A percentile compares a stretch with the other conserved stretches of the same genome.
These are phyloP conservation scores for Phialocephala sp. DNA, from an alignment of 2,329 filamentous ascomycete species.

Conservation along the genomic window DNA sequence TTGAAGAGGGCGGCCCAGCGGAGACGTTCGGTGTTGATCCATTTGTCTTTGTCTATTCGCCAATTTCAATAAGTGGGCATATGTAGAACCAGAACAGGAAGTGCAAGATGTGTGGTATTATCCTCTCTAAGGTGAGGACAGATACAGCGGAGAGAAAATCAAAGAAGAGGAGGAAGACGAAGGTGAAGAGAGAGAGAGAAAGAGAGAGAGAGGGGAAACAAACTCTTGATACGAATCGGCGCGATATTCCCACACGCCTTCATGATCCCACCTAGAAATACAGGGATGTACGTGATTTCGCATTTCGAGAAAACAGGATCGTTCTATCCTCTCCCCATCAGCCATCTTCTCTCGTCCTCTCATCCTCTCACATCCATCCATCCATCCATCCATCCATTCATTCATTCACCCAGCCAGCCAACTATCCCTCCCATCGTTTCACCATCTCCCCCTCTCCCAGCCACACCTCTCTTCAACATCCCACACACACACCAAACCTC, in stretches of 20 bases:
- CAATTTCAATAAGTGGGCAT: too few species aligned
- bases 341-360: not conserved
- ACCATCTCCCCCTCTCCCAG: not conserved
- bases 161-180: not conserved
- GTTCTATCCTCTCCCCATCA: slow-evolving; percentile 48
- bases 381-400: too few species aligned
- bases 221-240: slow-evolving; percentile 62
- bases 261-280: slow-evolving; percentile 65
- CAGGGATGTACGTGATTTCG: slow-evolving; percentile 61
- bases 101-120: not conserved
- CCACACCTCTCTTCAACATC: too few species aligned
- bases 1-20: slow-evolving; percentile 60
- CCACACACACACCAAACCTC: not conserved
- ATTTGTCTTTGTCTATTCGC: slow-evolving; percentile 61
- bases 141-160: not conserved
- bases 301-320: slow-evolving; percentile 59
- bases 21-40: slow-evolving; percentile 57
- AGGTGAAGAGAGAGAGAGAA: too few species aligned
- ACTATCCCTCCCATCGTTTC: not conserved
- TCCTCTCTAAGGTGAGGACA: not conserved
- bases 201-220: slow-evolving; percentile 22
- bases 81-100: not conserved
- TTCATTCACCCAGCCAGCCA: too few species aligned
- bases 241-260: slow-evolving; percentile 58
- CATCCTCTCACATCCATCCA: not conserved